Percentiles rank a stretch among this genome's conserved stretches.
Conservation (phyloP, 129 eudicot species). For the Flaveria robusta region DNA sequence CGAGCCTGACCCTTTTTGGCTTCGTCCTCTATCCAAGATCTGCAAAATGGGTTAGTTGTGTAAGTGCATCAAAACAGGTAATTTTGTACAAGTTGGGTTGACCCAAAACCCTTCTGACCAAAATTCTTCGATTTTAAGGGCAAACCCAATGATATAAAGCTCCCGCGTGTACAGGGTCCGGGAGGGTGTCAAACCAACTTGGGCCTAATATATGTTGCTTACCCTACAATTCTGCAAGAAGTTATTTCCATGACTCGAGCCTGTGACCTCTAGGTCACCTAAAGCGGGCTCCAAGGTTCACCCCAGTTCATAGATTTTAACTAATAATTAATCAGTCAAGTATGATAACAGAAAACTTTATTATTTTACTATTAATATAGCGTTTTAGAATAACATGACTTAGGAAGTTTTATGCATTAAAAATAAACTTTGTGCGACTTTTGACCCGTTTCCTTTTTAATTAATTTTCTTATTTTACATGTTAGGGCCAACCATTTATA, state of each 20-base stretch:
- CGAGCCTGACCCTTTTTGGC: slow-evolving; percentile 84
- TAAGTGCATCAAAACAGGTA: not conserved
- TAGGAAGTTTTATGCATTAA: not conserved
- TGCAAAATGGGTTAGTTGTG: slow-evolving; percentile 34
- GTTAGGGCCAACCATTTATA: not conserved
- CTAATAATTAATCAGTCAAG: not conserved
- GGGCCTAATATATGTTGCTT: too few species aligned
- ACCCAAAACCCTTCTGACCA: slow-evolving; percentile 7
- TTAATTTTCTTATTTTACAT: not conserved
- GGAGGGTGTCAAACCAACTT: too few species aligned
- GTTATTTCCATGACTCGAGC: too few species aligned
- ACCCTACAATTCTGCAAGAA: too few species aligned
- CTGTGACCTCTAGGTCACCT: too few species aligned
- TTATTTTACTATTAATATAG: too few species aligned
- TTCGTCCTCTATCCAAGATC: slow-evolving; percentile 97
- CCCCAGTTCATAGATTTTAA: too few species aligned
- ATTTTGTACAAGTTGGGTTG: not conserved
- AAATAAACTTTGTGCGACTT: not conserved
- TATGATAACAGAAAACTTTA: not conserved
- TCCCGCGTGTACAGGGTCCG: too few species aligned
- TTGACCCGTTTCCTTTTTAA: not conserved
- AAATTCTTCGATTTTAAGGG: too few species aligned
- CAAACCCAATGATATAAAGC: too few species aligned
- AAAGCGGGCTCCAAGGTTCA: too few species aligned
- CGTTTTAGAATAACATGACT: not conserved